A percentile compares a stretch with the other conserved stretches of the same genome.
phyloP scores from a whole-genome alignment of 1,284 basidiomycete genomes.

The Puccinia horiana region DNA sequence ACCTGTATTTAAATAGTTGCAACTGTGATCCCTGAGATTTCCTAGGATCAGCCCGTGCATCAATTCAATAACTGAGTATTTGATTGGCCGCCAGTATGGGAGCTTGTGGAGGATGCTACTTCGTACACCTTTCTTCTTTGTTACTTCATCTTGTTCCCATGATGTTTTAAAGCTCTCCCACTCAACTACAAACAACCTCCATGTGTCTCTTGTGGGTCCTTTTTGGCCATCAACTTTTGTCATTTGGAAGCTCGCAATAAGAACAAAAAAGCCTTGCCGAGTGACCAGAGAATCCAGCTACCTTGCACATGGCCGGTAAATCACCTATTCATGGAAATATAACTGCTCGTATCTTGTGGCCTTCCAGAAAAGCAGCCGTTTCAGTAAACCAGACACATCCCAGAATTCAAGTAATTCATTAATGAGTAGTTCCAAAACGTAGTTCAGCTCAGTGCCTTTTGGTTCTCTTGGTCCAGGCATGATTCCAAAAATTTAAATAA shows the following conservation, averaged over 20 bases:
- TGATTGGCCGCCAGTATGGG: constrained; percentile 19
- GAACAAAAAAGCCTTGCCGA: neutral
- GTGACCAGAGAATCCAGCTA: constrained; percentile 15
- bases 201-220: neutral
- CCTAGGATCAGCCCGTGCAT: neutral
- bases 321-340: constrained; percentile 11
- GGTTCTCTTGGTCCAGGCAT: too few relatives aligned
- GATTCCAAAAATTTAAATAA: too few relatives aligned
- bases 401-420: neutral
- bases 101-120: constrained; percentile 7
- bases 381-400: neutral
- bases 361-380: neutral
- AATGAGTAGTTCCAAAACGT: neutral
- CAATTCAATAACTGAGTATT: too few relatives aligned
- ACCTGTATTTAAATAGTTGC: too few relatives aligned
- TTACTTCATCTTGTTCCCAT: neutral
- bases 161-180: neutral
- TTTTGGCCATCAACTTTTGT: neutral
- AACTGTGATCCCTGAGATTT: neutral
- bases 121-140: constrained; percentile 13
- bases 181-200: neutral
- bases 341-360: neutral
- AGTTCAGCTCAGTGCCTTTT: neutral
- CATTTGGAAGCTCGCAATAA: neutral
- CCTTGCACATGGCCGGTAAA: neutral